Evolutionary conservation across 768 basidiomycete species (phyloP), one percentile per base, ranked within the genome.

Genomic region (Trametes meyenii): DNA sequence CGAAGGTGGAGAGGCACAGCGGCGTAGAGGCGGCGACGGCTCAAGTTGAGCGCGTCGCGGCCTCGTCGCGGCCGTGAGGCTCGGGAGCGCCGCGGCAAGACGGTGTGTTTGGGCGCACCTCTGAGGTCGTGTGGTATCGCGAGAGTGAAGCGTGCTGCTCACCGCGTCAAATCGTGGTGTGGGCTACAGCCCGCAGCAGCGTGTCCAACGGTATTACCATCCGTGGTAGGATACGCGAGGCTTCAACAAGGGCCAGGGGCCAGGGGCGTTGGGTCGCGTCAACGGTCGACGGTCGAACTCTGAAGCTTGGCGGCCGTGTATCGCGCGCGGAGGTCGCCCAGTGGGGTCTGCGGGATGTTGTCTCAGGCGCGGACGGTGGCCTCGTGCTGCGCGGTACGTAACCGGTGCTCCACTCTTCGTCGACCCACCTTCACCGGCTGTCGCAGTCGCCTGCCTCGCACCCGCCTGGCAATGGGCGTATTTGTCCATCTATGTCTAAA

Each of bases 21-120:
- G 19, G 52, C 46, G 52, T 42, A 46, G 21, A 26, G 60, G 48
- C 33, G 46, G 60, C n/a, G 52, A 26, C 53, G 60, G 60, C 33
- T 35, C 60, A 61, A 49, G 46, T 43, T 61, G 36, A 50, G 38
- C 21, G 39, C 60, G 60, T 42, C 21, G 52, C 58, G 21, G 39
- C 45, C 45, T 24, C 21, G 5, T 14, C 21, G 7, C 29, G 3
- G 56, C 51, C 58, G 45, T 50, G 51, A 29, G 51, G 58, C 45
- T 7, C n/a, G 19, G 42, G 38, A 4, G 26, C 16, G 29, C 8
- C 24, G 11, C 46, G 21, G 17, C 29, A 8, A 33, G 29, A 8
- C 8, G 29, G 29, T 33, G 29, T 33, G 29, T 33, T 33, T 33
- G 29, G 29, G 29, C 29, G 29, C 29, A 33, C 29, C 29, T 33